Evolutionary conservation across 305 asterid genomes (phyloP).

Genomic region (Fraxinus floribunda): DNA sequence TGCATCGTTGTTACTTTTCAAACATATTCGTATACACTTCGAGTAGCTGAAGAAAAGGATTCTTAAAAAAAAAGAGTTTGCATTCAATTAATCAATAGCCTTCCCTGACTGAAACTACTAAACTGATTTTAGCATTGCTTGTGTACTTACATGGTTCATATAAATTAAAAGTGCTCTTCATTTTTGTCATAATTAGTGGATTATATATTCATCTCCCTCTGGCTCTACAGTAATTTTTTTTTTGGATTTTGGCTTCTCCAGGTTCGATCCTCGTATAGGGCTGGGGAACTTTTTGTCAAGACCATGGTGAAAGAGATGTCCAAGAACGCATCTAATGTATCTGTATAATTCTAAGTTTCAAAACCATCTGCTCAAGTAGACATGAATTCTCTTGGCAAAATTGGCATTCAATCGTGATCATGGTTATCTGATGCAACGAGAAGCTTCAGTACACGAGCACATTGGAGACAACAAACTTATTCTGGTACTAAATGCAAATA

Average conservation of each 20-base stretch:
- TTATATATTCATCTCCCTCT: neutral
- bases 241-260: conserved; percentile 28
- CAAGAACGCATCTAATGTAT: conserved; percentile 13
- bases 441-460: neutral
- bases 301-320: conserved; percentile 78
- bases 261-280: conserved; percentile 97
- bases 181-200: neutral
- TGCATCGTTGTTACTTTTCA: neutral
- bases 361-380: neutral
- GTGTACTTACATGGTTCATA: neutral
- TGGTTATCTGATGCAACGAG: neutral
- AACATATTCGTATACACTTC: neutral
- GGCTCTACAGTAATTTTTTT: neutral
- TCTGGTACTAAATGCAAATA: neutral
- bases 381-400: neutral
- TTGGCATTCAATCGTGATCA: neutral
- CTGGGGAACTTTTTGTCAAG: conserved; percentile 92
- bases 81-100: neutral
- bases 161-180: neutral
- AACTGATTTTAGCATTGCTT: neutral
- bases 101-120: neutral
- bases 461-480: neutral
- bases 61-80: neutral
- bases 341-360: neutral
- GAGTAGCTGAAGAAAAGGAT: neutral